These are phyloP conservation scores for Bocquillonia castaneifolia DNA, from an alignment of 441 rosid species.

Conservation along the genomic window DNA sequence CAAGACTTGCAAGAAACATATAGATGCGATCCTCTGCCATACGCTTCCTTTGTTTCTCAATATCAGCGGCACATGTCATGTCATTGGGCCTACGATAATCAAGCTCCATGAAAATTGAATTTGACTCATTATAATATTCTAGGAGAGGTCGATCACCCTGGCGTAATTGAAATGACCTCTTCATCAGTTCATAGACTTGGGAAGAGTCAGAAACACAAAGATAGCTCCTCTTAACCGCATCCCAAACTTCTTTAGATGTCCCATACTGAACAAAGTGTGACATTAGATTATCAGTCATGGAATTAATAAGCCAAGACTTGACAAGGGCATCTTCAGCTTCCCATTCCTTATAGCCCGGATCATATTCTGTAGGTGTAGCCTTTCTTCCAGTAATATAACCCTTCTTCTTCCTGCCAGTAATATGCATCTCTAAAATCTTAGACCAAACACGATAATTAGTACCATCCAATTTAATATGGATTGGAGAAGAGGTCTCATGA, in stretches of 20 bases:
- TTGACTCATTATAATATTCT: not conserved
- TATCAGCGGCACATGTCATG: not conserved
- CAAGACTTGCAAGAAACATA: not conserved
- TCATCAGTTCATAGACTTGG: not conserved
- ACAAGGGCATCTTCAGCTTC: no score
- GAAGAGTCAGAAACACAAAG: not conserved
- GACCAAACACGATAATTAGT: constrained; percentile 2
- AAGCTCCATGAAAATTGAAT: not conserved
- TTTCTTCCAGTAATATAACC: no score
- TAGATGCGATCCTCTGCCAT: not conserved
- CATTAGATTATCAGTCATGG: not conserved
- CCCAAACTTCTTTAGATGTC: not conserved
- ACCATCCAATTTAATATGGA: not conserved
- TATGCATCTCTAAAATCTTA: not conserved
- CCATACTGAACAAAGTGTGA: constrained; percentile 2
- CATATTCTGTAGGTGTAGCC: no score
- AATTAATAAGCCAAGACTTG: no score
- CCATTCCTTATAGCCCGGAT: no score
- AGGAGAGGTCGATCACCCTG: not conserved
- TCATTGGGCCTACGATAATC: constrained; percentile 3
- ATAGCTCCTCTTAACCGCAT: constrained; percentile 1
- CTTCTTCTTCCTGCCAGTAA: no score
- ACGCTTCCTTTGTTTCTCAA: not conserved
- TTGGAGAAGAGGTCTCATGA: not conserved
- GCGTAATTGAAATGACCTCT: not conserved